These are phyloP conservation scores for Beauveria sp. DNA, from an alignment of 2,329 filamentous ascomycete species.

Conservation along the genomic window DNA sequence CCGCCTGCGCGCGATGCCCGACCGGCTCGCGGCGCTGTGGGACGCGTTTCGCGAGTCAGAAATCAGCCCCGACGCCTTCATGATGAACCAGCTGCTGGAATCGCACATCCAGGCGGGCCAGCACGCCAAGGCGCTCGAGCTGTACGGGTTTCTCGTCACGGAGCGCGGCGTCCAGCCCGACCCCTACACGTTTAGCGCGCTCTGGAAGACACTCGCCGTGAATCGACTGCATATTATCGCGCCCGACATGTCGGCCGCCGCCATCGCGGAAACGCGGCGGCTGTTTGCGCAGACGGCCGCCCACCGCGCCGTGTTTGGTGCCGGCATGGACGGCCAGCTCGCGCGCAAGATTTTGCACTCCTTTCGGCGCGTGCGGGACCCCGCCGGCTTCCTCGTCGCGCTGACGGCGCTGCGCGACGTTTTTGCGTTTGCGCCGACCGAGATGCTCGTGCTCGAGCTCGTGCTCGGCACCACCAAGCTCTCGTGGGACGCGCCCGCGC, in stretches of 20 bases:
- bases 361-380: slow-evolving; percentile 38
- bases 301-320: slow-evolving; percentile 36
- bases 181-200: slow-evolving; percentile 58
- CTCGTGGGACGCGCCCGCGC: slow-evolving; percentile 31
- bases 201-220: slow-evolving; percentile 53
- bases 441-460: slow-evolving; percentile 40
- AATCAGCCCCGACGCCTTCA: slow-evolving; percentile 61
- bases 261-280: slow-evolving; percentile 28
- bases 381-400: slow-evolving; percentile 37
- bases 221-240: slow-evolving; percentile 37
- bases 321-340: slow-evolving; percentile 37
- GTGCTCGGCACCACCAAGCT: slow-evolving; percentile 37
- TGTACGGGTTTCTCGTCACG: slow-evolving; percentile 47
- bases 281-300: slow-evolving; percentile 44
- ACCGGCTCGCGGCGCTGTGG: slow-evolving; percentile 52
- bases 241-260: slow-evolving; percentile 20
- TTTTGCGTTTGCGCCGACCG: slow-evolving; percentile 36
- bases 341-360: slow-evolving; percentile 43
- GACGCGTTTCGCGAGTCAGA: slow-evolving; percentile 54
- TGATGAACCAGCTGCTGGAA: slow-evolving; percentile 72
- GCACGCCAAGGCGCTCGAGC: slow-evolving; percentile 42
- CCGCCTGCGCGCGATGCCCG: slow-evolving; percentile 50
- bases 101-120: slow-evolving; percentile 55
- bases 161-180: slow-evolving; percentile 49
- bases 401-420: slow-evolving; percentile 34